Evolutionary conservation across 2,329 filamentous ascomycete species (phyloP), one percentile per base, ranked within the genome.

Genomic region (Lojkania enalia): DNA sequence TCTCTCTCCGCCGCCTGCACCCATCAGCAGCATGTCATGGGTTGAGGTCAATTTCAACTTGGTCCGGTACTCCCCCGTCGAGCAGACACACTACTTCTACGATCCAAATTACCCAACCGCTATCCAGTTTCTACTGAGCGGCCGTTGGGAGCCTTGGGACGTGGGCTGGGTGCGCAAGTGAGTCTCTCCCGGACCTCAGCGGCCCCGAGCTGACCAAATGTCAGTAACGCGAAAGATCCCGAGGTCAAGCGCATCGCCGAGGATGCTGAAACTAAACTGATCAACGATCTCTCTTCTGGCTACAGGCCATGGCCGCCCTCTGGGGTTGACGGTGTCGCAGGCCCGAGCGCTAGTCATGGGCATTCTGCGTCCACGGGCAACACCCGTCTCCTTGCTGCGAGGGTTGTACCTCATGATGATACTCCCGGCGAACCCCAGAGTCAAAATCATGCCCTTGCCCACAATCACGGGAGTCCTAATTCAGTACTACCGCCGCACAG

Each of bases 51-150:
- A 66, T 44, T 61, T 65, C 36, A 52, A 48, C 42, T 42, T 52
- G 37, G 59, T 67, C 21, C 51, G 59, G 25, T 66, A 61, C 48
- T 65, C 62, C 7, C 50, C 54, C 13, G 45, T 66, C 9, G 62
- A 67, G 42, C 51, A 53, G 23, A 61, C 56, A 13, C 58, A 67
- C 43, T 67, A 59, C 42, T 67, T 67, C 38, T 59, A 57, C 52
- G 63, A 67, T 39, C 54, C 57, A 20, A 35, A 42, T 1, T 52
- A 56, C 36, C 61, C 63, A 15, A 48, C 57, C n/a, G 44, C 57
- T 4, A 59, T 67, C 33, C 62, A 65, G 46, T 67, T 67, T 18
- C 43, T 63, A 18, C 40, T 63, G 30, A 59, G 61, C 23, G 61
- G 60, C 7, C 38, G 44, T 7, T 67, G 63, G 63, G 60, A 65